Evolutionary conservation across 371 early-diverging fungal species (phyloP).

Genomic region (Apophysomyces ossiformis): DNA sequence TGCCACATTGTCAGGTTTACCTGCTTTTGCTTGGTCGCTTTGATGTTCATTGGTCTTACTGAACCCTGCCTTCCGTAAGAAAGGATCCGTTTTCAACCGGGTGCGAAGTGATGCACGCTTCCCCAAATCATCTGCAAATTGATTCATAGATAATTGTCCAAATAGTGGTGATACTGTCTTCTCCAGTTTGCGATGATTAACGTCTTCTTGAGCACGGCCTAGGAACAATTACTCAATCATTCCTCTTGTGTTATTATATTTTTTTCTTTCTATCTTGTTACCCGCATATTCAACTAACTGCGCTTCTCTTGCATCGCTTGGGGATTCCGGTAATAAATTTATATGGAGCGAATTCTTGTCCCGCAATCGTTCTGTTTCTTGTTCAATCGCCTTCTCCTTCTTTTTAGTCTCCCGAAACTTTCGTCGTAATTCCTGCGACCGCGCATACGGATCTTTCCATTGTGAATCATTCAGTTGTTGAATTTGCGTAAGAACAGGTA

Average conservation of each 20-base stretch:
- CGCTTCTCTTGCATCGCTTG: conserved; percentile 45
- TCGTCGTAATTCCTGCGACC: conserved; percentile 73
- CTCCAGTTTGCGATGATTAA: conserved; percentile 40
- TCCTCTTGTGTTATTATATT: not conserved
- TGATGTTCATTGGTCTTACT: conserved; percentile 5
- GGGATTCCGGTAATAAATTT: conserved; percentile 57
- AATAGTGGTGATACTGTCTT: conserved; percentile 46
- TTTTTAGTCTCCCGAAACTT: conserved; percentile 77
- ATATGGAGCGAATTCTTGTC: conserved; percentile 65
- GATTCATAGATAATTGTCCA: conserved; percentile 12
- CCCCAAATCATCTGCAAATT: conserved; percentile 23
- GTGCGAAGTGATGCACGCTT: conserved; percentile 41
- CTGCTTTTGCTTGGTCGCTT: conserved; percentile 2
- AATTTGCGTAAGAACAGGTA: conserved; percentile 62
- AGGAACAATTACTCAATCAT: conserved; percentile 4
- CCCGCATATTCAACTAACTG: conserved; percentile 46
- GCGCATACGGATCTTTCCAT: conserved; percentile 81
- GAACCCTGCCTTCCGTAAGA: conserved; percentile 32
- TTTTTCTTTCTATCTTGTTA: conserved; percentile 5
- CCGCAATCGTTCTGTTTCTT: conserved; percentile 55
- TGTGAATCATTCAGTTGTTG: conserved; percentile 62
- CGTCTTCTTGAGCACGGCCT: conserved; percentile 27
- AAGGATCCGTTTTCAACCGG: conserved; percentile 56
- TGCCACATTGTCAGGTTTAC: conserved; percentile 6
- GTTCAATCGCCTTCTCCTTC: conserved; percentile 41